phyloP scores from a whole-genome alignment of 306 rosid genomes.

The Begonia fuchsioides region DNA sequence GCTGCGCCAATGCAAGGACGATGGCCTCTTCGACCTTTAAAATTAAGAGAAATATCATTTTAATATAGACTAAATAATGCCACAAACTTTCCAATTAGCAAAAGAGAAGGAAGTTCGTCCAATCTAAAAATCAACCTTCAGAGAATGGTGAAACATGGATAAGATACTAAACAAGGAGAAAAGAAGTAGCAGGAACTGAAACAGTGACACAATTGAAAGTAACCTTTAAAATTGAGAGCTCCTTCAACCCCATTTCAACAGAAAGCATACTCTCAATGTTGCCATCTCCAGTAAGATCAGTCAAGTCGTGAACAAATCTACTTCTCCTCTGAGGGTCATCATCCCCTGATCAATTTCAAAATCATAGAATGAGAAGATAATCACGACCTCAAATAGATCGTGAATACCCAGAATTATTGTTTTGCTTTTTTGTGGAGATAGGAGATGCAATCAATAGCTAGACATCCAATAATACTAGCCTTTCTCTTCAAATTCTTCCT shows the following conservation, averaged over 20 bases:
- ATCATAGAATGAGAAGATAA: constrained; percentile 9
- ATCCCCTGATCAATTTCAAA: constrained; percentile 39
- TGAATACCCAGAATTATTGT: too few relatives aligned
- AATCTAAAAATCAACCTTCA: too few relatives aligned
- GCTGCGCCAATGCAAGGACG: constrained; percentile 75
- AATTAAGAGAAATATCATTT: constrained; percentile 4
- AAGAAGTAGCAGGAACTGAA: constrained; percentile 9
- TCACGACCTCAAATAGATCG: not conserved
- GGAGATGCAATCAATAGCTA: constrained; percentile 5
- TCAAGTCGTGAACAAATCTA: constrained; percentile 54
- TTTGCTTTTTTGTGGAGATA: not conserved
- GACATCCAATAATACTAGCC: constrained; percentile 33
- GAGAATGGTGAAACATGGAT: too few relatives aligned
- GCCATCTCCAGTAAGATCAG: constrained; percentile 93
- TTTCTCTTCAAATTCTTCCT: constrained; percentile 81
- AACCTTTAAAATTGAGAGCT: constrained; percentile 91
- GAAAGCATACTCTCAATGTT: constrained; percentile 94
- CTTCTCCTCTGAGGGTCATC: constrained; percentile 55
- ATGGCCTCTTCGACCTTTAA: constrained; percentile 78
- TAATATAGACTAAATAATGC: not conserved
- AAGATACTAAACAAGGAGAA: not conserved
- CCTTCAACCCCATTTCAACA: constrained; percentile 90
- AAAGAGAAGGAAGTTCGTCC: too few relatives aligned
- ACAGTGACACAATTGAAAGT: constrained; percentile 8
- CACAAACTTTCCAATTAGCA: too few relatives aligned